Evolutionary conservation across 371 early-diverging fungal species (phyloP).

Genomic region (Rhizopus stolonifer): DNA sequence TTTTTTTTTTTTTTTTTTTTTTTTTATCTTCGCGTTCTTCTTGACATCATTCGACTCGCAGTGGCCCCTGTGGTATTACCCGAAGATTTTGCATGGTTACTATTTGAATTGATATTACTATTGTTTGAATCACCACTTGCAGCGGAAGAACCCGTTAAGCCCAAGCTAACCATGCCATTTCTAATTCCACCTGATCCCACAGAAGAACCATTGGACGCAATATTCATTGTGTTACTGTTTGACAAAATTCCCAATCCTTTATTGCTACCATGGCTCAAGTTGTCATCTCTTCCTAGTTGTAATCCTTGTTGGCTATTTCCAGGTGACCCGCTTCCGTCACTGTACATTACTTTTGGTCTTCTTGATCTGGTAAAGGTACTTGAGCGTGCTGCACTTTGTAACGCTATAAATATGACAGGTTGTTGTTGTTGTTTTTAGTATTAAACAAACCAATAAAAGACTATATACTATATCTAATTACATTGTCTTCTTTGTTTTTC

Average conservation of each 20-base stretch:
- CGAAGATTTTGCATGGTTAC: slow-evolving; percentile 2
- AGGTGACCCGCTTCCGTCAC: background rate
- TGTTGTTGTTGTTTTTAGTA: background rate
- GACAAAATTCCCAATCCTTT: slow-evolving; percentile 16
- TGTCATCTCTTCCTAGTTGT: slow-evolving; percentile 3
- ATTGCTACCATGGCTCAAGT: slow-evolving; percentile 4
- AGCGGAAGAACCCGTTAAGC: slow-evolving; percentile 5
- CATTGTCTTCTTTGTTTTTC: slow-evolving; percentile 54
- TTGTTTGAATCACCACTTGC: slow-evolving; percentile 1
- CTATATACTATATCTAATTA: slow-evolving; percentile 5
- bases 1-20: no score
- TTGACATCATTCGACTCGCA: slow-evolving; percentile 7
- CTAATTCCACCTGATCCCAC: slow-evolving; percentile 17
- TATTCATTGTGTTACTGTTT: background rate
- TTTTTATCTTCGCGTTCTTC: slow-evolving; percentile 4
- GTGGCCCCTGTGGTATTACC: background rate
- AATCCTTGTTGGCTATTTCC: background rate
- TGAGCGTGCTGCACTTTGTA: slow-evolving; percentile 21
- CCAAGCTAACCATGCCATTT: slow-evolving; percentile 23
- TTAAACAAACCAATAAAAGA: no score
- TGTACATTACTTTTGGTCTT: slow-evolving; percentile 15
- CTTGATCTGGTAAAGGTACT: slow-evolving; percentile 8
- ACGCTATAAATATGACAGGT: slow-evolving; percentile 8
- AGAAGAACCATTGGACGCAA: background rate
- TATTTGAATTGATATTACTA: background rate